Percentiles rank a stretch among this genome's conserved stretches.
These are phyloP conservation scores for Phytophthora ramorum DNA, from an alignment of 352 stramenopile genomes.

Conservation along the genomic window DNA sequence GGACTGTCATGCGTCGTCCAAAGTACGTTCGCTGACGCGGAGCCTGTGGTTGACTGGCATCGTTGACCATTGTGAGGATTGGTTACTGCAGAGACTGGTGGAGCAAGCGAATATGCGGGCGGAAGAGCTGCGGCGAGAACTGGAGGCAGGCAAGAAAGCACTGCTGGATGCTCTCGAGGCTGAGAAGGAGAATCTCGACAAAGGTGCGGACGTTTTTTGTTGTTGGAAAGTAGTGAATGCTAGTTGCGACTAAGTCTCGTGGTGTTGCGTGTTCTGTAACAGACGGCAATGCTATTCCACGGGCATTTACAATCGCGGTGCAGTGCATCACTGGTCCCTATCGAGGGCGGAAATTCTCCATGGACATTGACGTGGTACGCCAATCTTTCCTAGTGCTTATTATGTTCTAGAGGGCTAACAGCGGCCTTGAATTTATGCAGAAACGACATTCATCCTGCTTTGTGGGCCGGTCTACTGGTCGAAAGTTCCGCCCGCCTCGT, in stretches of 20 bases:
- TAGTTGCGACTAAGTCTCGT: not conserved
- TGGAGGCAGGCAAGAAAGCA: slow-evolving; percentile 60
- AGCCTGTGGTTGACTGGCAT: not conserved
- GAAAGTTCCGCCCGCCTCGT: slow-evolving; percentile 76
- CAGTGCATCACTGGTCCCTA: slow-evolving; percentile 64
- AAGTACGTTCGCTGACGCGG: slow-evolving; percentile 34
- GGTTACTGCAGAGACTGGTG: slow-evolving; percentile 53
- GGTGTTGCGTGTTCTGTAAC: not conserved
- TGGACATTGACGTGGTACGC: slow-evolving; percentile 65
- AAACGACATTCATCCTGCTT: slow-evolving; percentile 65
- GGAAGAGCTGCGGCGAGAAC: slow-evolving; percentile 54
- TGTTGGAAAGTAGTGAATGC: not conserved
- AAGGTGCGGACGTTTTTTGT: slow-evolving; percentile 20
- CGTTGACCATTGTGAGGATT: not conserved
- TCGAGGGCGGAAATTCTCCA: slow-evolving; percentile 61
- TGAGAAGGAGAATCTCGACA: slow-evolving; percentile 63
- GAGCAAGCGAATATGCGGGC: slow-evolving; percentile 60
- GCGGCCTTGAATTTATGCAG: slow-evolving; percentile 15
- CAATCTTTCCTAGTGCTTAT: not conserved
- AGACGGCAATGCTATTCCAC: slow-evolving; percentile 33
- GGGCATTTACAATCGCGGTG: slow-evolving; percentile 59
- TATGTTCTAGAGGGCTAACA: not conserved
- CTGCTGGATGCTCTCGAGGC: slow-evolving; percentile 63
- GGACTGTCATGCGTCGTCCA: slow-evolving; percentile 50
- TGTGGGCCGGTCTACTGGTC: slow-evolving; percentile 79